A percentile compares a stretch with the other conserved stretches of the same genome.
phyloP scores from a whole-genome alignment of 2,329 filamentous ascomycete species.

The Colletotrichum sp. region DNA sequence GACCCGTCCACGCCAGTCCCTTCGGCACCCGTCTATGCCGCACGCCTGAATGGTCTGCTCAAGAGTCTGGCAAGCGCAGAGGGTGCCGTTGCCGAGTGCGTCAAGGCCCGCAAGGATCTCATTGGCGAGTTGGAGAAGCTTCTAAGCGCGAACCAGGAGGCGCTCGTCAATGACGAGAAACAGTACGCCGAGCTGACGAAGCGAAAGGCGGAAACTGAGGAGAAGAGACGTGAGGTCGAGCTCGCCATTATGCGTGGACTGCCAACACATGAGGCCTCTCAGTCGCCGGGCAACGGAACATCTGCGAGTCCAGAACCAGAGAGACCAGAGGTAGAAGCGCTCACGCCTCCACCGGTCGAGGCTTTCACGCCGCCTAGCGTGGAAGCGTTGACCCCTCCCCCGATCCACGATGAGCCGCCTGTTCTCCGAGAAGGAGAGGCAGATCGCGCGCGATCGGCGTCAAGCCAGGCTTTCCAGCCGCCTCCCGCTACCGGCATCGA shows the following conservation, averaged over 20 bases:
- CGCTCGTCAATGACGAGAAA: constrained; percentile 72
- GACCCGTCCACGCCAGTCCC: constrained; percentile 73
- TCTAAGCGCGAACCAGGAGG: constrained; percentile 73
- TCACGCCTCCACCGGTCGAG: constrained; percentile 79
- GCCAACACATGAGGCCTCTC: constrained; percentile 58
- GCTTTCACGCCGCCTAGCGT: constrained; percentile 29
- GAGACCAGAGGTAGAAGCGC: constrained; percentile 82
- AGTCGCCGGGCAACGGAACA: constrained; percentile 51
- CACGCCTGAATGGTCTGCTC: constrained; percentile 85
- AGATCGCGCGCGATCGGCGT: constrained; percentile 11
- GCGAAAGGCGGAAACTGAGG: constrained; percentile 76
- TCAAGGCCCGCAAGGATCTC: constrained; percentile 81
- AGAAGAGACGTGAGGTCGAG: constrained; percentile 88
- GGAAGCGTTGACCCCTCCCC: constrained; percentile 28
- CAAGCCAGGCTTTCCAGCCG: constrained; percentile 25
- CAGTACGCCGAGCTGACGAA: constrained; percentile 67
- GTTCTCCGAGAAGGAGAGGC: constrained; percentile 24
- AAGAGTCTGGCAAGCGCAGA: constrained; percentile 90
- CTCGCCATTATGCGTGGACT: constrained; percentile 88
- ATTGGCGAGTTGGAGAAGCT: constrained; percentile 84
- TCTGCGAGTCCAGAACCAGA: constrained; percentile 55
- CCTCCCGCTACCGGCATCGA: constrained; percentile 39
- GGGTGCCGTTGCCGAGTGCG: constrained; percentile 84
- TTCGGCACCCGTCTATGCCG: constrained; percentile 88
- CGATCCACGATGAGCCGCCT: constrained; percentile 23